These are phyloP conservation scores for Prunus mira DNA, from an alignment of 306 rosid genomes.

Conservation along the genomic window DNA sequence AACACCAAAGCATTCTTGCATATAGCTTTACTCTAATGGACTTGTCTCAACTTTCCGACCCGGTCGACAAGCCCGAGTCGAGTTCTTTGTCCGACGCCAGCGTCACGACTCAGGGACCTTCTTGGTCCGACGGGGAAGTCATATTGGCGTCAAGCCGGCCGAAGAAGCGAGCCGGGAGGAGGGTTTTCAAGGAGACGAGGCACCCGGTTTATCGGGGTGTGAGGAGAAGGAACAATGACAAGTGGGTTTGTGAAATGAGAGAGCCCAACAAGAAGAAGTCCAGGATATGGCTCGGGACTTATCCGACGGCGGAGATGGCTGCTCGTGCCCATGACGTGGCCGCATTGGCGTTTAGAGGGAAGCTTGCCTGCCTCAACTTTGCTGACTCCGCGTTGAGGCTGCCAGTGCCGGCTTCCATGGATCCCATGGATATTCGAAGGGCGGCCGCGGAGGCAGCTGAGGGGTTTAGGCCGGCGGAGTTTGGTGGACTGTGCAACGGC, in stretches of 20 bases:
- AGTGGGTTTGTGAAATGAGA: conserved; percentile 87
- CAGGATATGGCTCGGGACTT: conserved; percentile 85
- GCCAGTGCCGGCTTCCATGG: conserved; percentile 36
- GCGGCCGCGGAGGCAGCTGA: conserved; percentile 67
- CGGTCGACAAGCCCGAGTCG: neutral
- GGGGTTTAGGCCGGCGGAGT: conserved; percentile 16
- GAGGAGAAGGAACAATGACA: conserved; percentile 58
- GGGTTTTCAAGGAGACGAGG: conserved; percentile 67
- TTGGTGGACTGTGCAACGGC: conserved; percentile 6
- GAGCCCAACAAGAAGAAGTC: conserved; percentile 55
- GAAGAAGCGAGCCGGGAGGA: conserved; percentile 68
- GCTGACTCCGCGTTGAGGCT: conserved; percentile 65
- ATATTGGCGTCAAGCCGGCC: conserved; percentile 56
- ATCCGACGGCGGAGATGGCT: conserved; percentile 72
- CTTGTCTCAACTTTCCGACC: neutral
- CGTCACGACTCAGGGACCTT: neutral
- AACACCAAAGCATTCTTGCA: neutral
- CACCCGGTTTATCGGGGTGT: conserved; percentile 85
- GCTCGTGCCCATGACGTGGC: conserved; percentile 94
- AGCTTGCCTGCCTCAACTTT: conserved; percentile 69
- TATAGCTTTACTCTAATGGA: neutral
- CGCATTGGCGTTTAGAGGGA: conserved; percentile 51
- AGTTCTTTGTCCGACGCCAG: neutral
- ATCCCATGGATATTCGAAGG: conserved; percentile 43
- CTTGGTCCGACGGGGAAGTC: conserved; percentile 43